Conservation (phyloP, 345 rosid species). For the Physaria fendleri region DNA sequence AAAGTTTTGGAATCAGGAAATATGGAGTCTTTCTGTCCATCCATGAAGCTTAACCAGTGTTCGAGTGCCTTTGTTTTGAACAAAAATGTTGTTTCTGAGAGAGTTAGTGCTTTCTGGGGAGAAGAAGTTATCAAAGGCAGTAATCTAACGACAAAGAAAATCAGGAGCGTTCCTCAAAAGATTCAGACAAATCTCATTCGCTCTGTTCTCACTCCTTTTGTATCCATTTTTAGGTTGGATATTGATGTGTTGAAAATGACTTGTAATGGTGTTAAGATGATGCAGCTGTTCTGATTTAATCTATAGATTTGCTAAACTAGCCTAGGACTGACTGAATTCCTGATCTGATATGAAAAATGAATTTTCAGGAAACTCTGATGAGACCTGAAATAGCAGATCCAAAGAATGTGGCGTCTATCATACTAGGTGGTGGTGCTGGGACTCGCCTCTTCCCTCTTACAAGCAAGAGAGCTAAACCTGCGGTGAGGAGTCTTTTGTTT, state of each 20-base stretch:
- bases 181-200: constrained; percentile 38
- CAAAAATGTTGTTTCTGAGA: constrained; percentile 7
- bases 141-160: constrained; percentile 27
- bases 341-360: constrained; percentile 15
- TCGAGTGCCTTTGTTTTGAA: constrained; percentile 12
- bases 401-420: constrained; percentile 68
- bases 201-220: constrained; percentile 54
- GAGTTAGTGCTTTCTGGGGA: constrained; percentile 45
- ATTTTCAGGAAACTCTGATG: constrained; percentile 32
- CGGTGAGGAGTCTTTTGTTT: constrained; percentile 35
- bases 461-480: constrained; percentile 78
- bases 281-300: not conserved
- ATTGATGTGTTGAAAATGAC: not conserved
- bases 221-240: not conserved
- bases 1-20: not conserved
- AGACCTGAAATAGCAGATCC: constrained; percentile 58
- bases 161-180: constrained; percentile 16
- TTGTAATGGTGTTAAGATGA: not conserved
- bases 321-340: not conserved
- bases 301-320: not conserved
- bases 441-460: constrained; percentile 92
- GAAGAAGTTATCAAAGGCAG: constrained; percentile 23
- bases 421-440: constrained; percentile 94
- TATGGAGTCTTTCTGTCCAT: constrained; percentile 47
- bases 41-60: not conserved